These are phyloP conservation scores for Delonix regia DNA, from an alignment of 306 rosid species.

Conservation along the genomic window DNA sequence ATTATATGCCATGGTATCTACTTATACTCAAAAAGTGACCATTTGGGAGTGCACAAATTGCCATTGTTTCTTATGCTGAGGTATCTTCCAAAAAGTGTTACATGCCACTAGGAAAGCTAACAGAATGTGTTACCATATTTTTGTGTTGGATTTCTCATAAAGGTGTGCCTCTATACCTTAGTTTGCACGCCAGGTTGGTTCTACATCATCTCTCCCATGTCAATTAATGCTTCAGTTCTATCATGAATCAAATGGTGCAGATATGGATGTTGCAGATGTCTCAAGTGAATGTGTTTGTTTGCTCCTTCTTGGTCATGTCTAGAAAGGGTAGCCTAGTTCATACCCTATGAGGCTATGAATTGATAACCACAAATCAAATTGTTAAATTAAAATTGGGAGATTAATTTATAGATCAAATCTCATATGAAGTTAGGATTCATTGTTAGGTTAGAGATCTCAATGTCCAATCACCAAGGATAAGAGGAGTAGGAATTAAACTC, in stretches of 20 bases:
- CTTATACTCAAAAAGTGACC: background rate
- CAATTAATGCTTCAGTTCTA: background rate
- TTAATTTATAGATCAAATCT: no score
- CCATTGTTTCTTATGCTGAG: slow-evolving; percentile 24
- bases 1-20: background rate
- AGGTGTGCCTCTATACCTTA: background rate
- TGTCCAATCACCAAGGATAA: no score
- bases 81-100: slow-evolving; percentile 5
- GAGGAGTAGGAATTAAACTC: no score
- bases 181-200: slow-evolving; percentile 42
- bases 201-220: background rate
- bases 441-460: no score
- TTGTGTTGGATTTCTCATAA: slow-evolving; percentile 18
- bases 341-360: no score
- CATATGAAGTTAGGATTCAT: no score
- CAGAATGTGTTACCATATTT: background rate
- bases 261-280: slow-evolving; percentile 26
- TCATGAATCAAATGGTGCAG: background rate
- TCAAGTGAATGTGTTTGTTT: slow-evolving; percentile 23
- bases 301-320: slow-evolving; percentile 10
- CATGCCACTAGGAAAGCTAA: slow-evolving; percentile 17
- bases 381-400: no score
- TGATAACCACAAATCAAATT: no score
- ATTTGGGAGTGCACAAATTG: background rate
- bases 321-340: background rate